Evolutionary conservation across 257 asterid species (phyloP), one percentile per base, ranked within the genome.

Genomic region (Nicotiana obtusifolia): DNA sequence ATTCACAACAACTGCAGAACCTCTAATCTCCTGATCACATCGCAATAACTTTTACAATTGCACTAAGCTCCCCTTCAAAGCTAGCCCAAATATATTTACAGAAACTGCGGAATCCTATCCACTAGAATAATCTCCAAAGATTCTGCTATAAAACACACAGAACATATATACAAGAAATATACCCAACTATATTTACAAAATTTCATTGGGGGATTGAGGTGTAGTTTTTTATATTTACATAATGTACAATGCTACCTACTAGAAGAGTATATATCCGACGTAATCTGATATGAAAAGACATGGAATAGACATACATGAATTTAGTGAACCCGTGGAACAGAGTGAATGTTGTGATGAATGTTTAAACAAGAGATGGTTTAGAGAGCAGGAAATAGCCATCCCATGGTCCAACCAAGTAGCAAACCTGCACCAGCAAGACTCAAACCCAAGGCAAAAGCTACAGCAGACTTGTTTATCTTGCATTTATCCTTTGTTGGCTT

Each of bases 381-480:
- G 17, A 81, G 11, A 61, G 91, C 87, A 57, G 90, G 89, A 81
- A 91, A 89, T 77, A 91, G 83, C 91, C 94, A 91, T 5, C 91
- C 93, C 54, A 90, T 73, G 77, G 94, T 89, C 96, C 92, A 91
- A 61, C 96, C 96, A 4, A 90, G 89, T 2, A 91, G 83, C 69
- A 91, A 88, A 69, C 96, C 96, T 84, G 94, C 90, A 76, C 96
- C 90, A 41, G 91, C 96, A 81, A 91, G 94, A 62, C 91, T 79
- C 81, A 90, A 82, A 53, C 96, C 91, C 20, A 91, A 75, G 16
- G 94, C 93, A 83, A 89, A 87, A 81, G 90, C 92, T 79, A 90
- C 10, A 10, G 84, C 89, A 15, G 84, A 82, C 81, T 81, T 89
- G 84, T 87, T 67, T 22, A 73, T 14, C 60, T 76, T 52, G 56